A percentile compares a stretch with the other conserved stretches of the same genome.
Evolutionary conservation across 371 early-diverging fungal genomes (phyloP).

Genomic region (Blakeslea trispora): DNA sequence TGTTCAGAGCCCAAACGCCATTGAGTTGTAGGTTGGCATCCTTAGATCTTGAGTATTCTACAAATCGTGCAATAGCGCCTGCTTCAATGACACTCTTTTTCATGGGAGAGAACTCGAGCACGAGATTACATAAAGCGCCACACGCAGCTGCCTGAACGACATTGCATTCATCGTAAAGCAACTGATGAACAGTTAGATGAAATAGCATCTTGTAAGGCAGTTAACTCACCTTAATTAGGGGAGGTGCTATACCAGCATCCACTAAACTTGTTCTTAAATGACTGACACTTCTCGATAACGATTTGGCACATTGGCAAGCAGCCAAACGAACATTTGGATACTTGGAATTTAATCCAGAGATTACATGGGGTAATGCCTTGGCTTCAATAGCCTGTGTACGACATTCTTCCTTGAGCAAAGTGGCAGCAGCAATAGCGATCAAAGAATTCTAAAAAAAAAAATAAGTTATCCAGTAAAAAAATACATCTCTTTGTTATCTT

Average conservation of each 20-base stretch:
- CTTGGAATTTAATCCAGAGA: slow-evolving; percentile 66
- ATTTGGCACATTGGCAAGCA: slow-evolving; percentile 80
- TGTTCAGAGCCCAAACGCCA: slow-evolving; percentile 86
- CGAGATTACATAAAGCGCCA: slow-evolving; percentile 86
- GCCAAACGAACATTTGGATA: slow-evolving; percentile 68
- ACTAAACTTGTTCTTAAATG: slow-evolving; percentile 80
- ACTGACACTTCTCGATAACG: slow-evolving; percentile 79
- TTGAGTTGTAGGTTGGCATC: slow-evolving; percentile 67
- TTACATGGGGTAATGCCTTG: slow-evolving; percentile 77
- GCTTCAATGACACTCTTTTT: slow-evolving; percentile 78
- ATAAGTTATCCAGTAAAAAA: not conserved
- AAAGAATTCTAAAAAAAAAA: slow-evolving; percentile 56
- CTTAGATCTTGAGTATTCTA: slow-evolving; percentile 57
- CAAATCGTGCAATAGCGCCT: slow-evolving; percentile 76
- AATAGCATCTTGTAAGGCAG: not conserved
- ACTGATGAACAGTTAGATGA: slow-evolving; percentile 23
- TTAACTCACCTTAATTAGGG: slow-evolving; percentile 65
- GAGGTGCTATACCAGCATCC: slow-evolving; percentile 77
- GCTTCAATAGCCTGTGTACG: slow-evolving; percentile 81
- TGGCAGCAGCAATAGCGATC: slow-evolving; percentile 78
- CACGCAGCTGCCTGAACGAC: slow-evolving; percentile 76
- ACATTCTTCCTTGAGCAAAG: slow-evolving; percentile 77
- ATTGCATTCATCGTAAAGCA: slow-evolving; percentile 66
- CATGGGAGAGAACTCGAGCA: slow-evolving; percentile 89
- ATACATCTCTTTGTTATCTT: not conserved